Evolutionary conservation across 768 basidiomycete species (phyloP), one percentile per base, ranked within the genome.

Genomic region (Pleurotus eryngii): DNA sequence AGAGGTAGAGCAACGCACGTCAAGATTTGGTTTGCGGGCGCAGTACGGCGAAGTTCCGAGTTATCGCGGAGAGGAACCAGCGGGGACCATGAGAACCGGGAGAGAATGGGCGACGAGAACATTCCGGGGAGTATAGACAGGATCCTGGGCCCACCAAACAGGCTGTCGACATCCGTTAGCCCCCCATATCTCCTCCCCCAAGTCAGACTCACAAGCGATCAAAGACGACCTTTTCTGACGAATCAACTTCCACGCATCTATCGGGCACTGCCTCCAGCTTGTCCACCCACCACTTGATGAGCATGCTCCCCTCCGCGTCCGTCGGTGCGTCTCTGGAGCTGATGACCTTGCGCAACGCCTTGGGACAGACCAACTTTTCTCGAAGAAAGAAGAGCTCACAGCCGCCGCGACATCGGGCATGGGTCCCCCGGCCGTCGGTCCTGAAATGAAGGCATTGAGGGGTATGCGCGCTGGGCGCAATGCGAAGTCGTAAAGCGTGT

Each of bases 371-470:
- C n/a, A n/a, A n/a, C n/a, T 71, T 22, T 60, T 56, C 4, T 81
- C 70, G 62, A 77, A 87, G 57, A 79, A 84, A 24, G 78, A 74
- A 1, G 76, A 71, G 30, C 73, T 80, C 22, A 86, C 68, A 0
- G 84, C 75, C 12, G 72, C 67, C 1, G 55, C 42, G 1, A 62
- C 60, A 5, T 37, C 37, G 5, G 70, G 54, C 59, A 72, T 70
- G 24, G 73, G 69, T 0, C 76, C 81, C 1, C 84, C 84, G 3
- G 82, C 81, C 1, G 80, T 72, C 4, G 83, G 82, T 0, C 85
- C 84, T 0, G 78, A 72, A 17, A 86, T 71, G 59, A 85, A 82
- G 1, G 85, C 82, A 46, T 84, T 83, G 40, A 86, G 63, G 0
- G 86, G 86, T 46, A 85, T 74, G 3, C 73, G 72, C 0, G 77